These are phyloP conservation scores for Erythrophleum ivorense DNA, from an alignment of 331 rosid genomes.

Conservation along the genomic window DNA sequence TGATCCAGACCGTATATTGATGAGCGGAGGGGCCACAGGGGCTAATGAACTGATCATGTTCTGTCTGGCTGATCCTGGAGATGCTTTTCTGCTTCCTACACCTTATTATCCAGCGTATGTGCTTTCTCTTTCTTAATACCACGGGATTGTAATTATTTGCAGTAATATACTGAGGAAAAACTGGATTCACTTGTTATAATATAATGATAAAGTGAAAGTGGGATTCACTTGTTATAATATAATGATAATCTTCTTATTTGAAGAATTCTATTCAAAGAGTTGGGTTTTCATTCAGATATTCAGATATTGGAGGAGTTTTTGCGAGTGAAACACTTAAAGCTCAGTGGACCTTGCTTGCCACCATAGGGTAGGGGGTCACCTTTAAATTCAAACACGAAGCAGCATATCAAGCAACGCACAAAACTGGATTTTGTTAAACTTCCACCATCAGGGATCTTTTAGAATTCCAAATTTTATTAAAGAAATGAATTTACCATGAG, in stretches of 20 bases:
- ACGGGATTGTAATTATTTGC: too few species aligned
- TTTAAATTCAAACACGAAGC: background rate
- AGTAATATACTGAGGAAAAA: too few species aligned
- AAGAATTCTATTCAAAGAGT: background rate
- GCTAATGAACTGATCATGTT: constrained; percentile 83
- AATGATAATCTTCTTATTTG: too few species aligned
- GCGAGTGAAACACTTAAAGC: background rate
- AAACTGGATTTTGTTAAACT: constrained; percentile 18
- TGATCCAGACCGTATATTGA: constrained; percentile 72
- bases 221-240: too few species aligned
- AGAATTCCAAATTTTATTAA: background rate
- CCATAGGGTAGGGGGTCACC: background rate
- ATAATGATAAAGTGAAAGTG: too few species aligned
- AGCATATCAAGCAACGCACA: background rate
- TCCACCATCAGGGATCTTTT: background rate
- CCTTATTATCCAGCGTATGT: constrained; percentile 92
- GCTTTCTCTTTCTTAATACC: constrained; percentile 10
- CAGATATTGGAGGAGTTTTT: background rate
- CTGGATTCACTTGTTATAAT: too few species aligned
- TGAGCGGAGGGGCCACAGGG: constrained; percentile 97
- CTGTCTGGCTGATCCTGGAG: constrained; percentile 88
- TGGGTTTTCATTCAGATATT: background rate
- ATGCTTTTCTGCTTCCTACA: constrained; percentile 84
- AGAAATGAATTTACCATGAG: background rate
- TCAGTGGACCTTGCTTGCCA: background rate